Conservation (phyloP, 805 yeast species). For the Lipomyces lipofer region DNA sequence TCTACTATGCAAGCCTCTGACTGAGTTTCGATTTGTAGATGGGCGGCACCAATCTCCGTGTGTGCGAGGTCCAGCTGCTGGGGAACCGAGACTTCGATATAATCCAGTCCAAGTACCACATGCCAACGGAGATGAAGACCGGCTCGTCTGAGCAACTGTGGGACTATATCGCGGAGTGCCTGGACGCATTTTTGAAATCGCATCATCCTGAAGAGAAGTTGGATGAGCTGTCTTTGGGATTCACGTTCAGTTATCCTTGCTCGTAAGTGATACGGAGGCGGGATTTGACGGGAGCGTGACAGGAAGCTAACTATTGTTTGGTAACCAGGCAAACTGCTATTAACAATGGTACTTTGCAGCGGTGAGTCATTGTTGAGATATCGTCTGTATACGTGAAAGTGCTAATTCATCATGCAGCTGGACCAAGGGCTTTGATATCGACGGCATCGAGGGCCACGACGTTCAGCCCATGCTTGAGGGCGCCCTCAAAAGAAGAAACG, state of each 20-base stretch:
- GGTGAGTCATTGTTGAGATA: no score
- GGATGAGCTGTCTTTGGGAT: slow-evolving; percentile 74
- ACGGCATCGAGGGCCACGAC: slow-evolving; percentile 89
- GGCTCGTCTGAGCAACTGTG: slow-evolving; percentile 74
- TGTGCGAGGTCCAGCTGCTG: slow-evolving; percentile 77
- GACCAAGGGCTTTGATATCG: slow-evolving; percentile 97
- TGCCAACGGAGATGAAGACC: slow-evolving; percentile 69
- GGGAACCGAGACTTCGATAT: slow-evolving; percentile 86
- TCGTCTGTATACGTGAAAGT: no score
- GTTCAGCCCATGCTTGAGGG: slow-evolving; percentile 88
- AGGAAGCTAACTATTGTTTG: neutral
- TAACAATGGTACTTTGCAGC: slow-evolving; percentile 81
- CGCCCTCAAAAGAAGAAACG: slow-evolving; percentile 60
- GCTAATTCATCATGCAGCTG: slow-evolving; percentile 53
- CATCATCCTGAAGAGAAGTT: slow-evolving; percentile 63
- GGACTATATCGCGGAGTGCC: slow-evolving; percentile 81
- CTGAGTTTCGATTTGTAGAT: slow-evolving; percentile 42
- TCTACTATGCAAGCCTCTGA: no score
- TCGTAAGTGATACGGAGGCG: slow-evolving; percentile 19
- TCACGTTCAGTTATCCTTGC: slow-evolving; percentile 88
- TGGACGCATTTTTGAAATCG: slow-evolving; percentile 67
- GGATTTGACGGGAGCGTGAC: neutral
- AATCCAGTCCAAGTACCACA: slow-evolving; percentile 78
- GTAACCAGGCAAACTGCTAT: slow-evolving; percentile 68
- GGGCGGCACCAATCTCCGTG: slow-evolving; percentile 97